Evolutionary conservation across 495 filamentous ascomycete species (phyloP), one percentile per base, ranked within the genome.

Genomic region (Jackrogersella minutella): DNA sequence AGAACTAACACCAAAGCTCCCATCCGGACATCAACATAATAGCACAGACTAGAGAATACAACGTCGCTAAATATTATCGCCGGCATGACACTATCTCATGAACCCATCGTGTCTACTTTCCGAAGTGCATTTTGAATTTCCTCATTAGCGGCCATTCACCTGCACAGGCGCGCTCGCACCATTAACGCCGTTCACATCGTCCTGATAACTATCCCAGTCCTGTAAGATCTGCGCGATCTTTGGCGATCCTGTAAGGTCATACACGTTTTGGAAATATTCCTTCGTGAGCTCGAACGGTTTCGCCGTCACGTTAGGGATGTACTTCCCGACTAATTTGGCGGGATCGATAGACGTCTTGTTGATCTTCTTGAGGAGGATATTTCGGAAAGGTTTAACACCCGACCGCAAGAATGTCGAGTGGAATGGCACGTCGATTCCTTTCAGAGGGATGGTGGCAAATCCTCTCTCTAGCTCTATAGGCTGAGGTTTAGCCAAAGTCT

Each of bases 191-290:
- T 64, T 73, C 33, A 51, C 55, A 22, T 73, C 69, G 14, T 78
- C 81, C 66, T 86, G 78, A 71, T 88, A 89, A 69, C 85, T 87
- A 21, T 89, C 87, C 87, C 87, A 89, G 77, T 97, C 97, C 40
- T 91, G 92, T 72, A 99, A 76, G 65, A 99, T 89, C 61, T 91
- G 84, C 30, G 90, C 93, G 70, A 99, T 98, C 77, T 90, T 89
- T 39, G 95, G 95, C 4, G 90, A 93, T 75, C 93, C 97, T 4
- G 95, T 99, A 68, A 99, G 81, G 33, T 85, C 84, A 80, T 97
- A 97, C 21, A 99, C 95, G 72, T 98, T 94, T 83, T 99, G 93
- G 77, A 99, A 99, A 81, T 99, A 99, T 78, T 97, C 96, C 84
- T 96, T 97, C 16, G 91, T 93, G 44, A 99, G 84, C 75, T 95